A percentile compares a stretch with the other conserved stretches of the same genome.
Evolutionary conservation across 768 basidiomycete species (phyloP).

Genomic region (Hericium rajendrae): DNA sequence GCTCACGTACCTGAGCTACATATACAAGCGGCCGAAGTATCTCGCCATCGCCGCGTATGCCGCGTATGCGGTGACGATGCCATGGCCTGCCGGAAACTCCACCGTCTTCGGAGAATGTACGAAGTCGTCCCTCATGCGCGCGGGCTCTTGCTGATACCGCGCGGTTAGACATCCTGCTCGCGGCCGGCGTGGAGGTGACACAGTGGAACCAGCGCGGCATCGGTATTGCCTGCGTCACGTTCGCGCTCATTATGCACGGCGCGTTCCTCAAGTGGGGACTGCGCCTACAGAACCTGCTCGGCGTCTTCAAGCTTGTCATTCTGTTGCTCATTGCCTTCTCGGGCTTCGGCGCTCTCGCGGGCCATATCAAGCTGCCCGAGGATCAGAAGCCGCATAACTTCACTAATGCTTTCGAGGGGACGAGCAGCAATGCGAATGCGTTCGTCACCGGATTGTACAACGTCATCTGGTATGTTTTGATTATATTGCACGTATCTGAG

Average conservation of each 20-base stretch:
- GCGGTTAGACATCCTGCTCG: constrained; percentile 41
- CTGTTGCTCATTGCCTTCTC: constrained; percentile 41
- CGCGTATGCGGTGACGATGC: constrained; percentile 50
- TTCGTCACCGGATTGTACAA: constrained; percentile 58
- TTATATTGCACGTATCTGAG: background rate
- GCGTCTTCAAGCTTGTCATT: constrained; percentile 49
- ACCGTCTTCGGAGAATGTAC: constrained; percentile 69
- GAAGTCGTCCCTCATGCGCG: constrained; percentile 4
- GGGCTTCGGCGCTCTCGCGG: constrained; percentile 42
- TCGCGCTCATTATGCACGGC: constrained; percentile 49
- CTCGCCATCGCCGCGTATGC: constrained; percentile 51
- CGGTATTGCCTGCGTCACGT: constrained; percentile 46
- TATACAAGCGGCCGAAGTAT: constrained; percentile 55
- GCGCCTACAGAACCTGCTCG: constrained; percentile 54
- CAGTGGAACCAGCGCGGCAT: constrained; percentile 32
- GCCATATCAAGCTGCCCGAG: constrained; percentile 12
- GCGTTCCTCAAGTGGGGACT: constrained; percentile 44
- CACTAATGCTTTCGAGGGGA: constrained; percentile 25
- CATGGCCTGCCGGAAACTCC: constrained; percentile 46
- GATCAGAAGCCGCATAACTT: constrained; percentile 41
- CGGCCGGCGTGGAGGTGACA: constrained; percentile 20
- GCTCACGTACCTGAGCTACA: constrained; percentile 67
- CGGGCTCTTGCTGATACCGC: background rate
- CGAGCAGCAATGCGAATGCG: constrained; percentile 31
- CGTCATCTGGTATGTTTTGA: constrained; percentile 49